Evolutionary conservation across 805 yeast genomes (phyloP).

Genomic region (Yamadazyma tumulicola): DNA sequence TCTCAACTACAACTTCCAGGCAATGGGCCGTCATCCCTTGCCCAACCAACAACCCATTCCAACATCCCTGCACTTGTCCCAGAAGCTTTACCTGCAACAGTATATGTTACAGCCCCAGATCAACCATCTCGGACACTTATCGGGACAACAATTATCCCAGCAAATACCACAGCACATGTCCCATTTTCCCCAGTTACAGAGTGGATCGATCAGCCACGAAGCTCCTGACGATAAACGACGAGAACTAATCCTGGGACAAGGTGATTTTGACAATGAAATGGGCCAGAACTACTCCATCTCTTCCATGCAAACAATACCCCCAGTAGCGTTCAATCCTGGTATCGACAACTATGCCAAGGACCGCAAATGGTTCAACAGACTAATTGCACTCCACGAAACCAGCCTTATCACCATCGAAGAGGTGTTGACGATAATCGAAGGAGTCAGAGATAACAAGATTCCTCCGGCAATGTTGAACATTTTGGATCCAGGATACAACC

Average conservation of each 20-base stretch:
- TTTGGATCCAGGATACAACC: constrained; percentile 27
- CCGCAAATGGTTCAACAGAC: constrained; percentile 34
- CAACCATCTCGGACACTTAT: constrained; percentile 1
- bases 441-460: constrained; percentile 35
- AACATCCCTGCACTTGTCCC: neutral
- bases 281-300: neutral
- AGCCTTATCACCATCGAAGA: constrained; percentile 26
- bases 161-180: neutral
- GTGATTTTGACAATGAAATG: constrained; percentile 11
- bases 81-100: constrained; percentile 4
- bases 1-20: neutral
- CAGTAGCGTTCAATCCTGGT: constrained; percentile 14
- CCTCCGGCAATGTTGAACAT: constrained; percentile 34
- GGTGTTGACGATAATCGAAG: constrained; percentile 31
- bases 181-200: neutral
- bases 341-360: constrained; percentile 27
- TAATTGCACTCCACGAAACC: constrained; percentile 25
- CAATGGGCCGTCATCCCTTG: neutral
- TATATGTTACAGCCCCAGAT: constrained; percentile 3
- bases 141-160: neutral
- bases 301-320: neutral
- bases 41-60: neutral
- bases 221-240: neutral
- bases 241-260: neutral
- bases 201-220: neutral